A percentile compares a stretch with the other conserved stretches of the same genome.
These are phyloP conservation scores for Phellopilus nigrolimitatus DNA, from an alignment of 1,284 basidiomycete species.

Conservation along the genomic window DNA sequence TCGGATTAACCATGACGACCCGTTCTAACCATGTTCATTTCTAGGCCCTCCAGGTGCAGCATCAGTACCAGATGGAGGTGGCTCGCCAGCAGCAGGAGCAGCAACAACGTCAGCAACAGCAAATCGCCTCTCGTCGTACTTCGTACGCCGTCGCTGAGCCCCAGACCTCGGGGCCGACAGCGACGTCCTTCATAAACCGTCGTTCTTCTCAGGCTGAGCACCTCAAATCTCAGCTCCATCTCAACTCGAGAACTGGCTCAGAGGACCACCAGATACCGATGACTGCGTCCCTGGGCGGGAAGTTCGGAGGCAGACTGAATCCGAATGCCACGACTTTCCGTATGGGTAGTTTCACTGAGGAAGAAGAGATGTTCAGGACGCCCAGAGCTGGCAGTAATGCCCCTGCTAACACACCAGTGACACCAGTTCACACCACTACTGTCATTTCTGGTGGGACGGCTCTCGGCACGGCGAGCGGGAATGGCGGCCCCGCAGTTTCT, in stretches of 20 bases:
- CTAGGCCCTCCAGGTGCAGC: conserved; percentile 40
- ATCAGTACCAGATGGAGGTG: conserved; percentile 56
- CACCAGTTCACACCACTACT: conserved; percentile 53
- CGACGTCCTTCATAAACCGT: conserved; percentile 59
- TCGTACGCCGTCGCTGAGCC: conserved; percentile 30
- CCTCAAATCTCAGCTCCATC: conserved; percentile 47
- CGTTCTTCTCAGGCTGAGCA: conserved; percentile 63
- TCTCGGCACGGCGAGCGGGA: conserved; percentile 45
- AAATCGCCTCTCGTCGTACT: conserved; percentile 19
- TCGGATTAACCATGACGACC: conserved; percentile 14
- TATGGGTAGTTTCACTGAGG: conserved; percentile 34
- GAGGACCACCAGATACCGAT: conserved; percentile 63
- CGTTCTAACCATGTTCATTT: conserved; percentile 30
- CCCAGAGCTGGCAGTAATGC: conserved; percentile 27
- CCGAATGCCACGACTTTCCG: conserved; percentile 47
- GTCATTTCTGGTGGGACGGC: conserved; percentile 68
- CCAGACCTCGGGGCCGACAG: conserved; percentile 62
- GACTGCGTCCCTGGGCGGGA: conserved; percentile 72
- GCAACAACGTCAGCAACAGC: conserved; percentile 29
- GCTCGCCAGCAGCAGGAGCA: conserved; percentile 38
- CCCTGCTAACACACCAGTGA: conserved; percentile 37
- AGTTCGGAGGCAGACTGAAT: conserved; percentile 50
- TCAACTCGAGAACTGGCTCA: conserved; percentile 32
- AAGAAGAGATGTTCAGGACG: conserved; percentile 37
- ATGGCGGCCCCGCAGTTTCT: conserved; percentile 23